Evolutionary conservation across 352 stramenopile species (phyloP).

Genomic region (Pythium aristosporum): DNA sequence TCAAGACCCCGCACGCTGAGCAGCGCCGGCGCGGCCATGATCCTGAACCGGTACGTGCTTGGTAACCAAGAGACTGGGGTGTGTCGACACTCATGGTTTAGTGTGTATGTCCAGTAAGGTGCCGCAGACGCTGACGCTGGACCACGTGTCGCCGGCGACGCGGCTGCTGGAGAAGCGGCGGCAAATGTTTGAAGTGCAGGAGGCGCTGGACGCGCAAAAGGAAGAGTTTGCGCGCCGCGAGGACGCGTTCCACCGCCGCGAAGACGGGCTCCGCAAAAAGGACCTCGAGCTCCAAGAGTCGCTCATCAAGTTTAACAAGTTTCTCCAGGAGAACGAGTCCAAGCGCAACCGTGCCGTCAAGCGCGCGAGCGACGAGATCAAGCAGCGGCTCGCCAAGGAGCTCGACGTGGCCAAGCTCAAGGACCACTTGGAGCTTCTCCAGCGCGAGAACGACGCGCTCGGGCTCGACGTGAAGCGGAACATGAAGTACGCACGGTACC

Average conservation of each 20-base stretch:
- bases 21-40: slow-evolving; percentile 63
- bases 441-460: slow-evolving; percentile 69
- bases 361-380: slow-evolving; percentile 90
- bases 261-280: slow-evolving; percentile 92
- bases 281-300: slow-evolving; percentile 94
- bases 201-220: slow-evolving; percentile 93
- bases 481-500: slow-evolving; percentile 86
- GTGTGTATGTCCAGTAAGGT: slow-evolving; percentile 40
- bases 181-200: slow-evolving; percentile 95
- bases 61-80: no score
- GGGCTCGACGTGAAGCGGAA: slow-evolving; percentile 70
- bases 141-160: slow-evolving; percentile 92
- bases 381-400: slow-evolving; percentile 89
- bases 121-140: slow-evolving; percentile 88
- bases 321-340: slow-evolving; percentile 93
- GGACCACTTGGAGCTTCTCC: slow-evolving; percentile 60
- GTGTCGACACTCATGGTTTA: no score
- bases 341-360: slow-evolving; percentile 94
- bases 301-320: slow-evolving; percentile 97
- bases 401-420: slow-evolving; percentile 78
- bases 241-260: slow-evolving; percentile 91
- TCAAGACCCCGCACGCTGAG: slow-evolving; percentile 51
- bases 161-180: slow-evolving; percentile 92
- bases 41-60: slow-evolving; percentile 52
- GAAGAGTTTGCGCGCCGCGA: slow-evolving; percentile 90